Evolutionary conservation across 2,329 filamentous ascomycete genomes (phyloP).

Genomic region (Neonectria magnoliae): DNA sequence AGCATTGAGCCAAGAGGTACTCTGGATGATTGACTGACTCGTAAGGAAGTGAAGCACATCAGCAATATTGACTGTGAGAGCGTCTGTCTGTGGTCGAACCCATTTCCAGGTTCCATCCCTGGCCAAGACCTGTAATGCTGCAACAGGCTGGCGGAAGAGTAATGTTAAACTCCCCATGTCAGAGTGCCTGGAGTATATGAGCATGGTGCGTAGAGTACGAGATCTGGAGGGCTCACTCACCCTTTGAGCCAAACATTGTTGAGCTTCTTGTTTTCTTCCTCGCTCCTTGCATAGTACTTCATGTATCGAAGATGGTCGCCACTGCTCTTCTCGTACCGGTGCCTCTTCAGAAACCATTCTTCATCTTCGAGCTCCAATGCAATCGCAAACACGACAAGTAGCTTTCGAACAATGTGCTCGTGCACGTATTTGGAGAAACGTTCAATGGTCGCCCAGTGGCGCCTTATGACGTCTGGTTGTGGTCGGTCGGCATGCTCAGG

Average conservation of each 20-base stretch:
- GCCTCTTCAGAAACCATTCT: constrained; percentile 62
- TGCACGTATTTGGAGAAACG: constrained; percentile 59
- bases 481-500: constrained; percentile 39
- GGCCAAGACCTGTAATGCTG: constrained; percentile 61
- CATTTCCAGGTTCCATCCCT: constrained; percentile 59
- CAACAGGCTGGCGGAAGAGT: constrained; percentile 67
- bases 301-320: constrained; percentile 8
- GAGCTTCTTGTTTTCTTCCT: not conserved
- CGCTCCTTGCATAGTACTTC: constrained; percentile 3
- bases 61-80: constrained; percentile 59
- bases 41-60: constrained; percentile 60
- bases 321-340: constrained; percentile 54
- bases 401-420: constrained; percentile 62
- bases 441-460: constrained; percentile 65
- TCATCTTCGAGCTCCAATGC: constrained; percentile 65
- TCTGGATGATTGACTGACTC: constrained; percentile 34
- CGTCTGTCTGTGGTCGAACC: constrained; percentile 58
- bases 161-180: constrained; percentile 65
- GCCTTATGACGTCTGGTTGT: constrained; percentile 56
- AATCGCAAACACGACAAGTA: constrained; percentile 69
- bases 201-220: not conserved
- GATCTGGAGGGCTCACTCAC: not conserved
- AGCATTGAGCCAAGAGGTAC: not conserved
- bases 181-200: constrained; percentile 51
- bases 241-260: constrained; percentile 5